Base-by-base conservation (phyloP, 2,329 filamentous ascomycete genomes). In the Pseudogymnoascus sp. region DNA sequence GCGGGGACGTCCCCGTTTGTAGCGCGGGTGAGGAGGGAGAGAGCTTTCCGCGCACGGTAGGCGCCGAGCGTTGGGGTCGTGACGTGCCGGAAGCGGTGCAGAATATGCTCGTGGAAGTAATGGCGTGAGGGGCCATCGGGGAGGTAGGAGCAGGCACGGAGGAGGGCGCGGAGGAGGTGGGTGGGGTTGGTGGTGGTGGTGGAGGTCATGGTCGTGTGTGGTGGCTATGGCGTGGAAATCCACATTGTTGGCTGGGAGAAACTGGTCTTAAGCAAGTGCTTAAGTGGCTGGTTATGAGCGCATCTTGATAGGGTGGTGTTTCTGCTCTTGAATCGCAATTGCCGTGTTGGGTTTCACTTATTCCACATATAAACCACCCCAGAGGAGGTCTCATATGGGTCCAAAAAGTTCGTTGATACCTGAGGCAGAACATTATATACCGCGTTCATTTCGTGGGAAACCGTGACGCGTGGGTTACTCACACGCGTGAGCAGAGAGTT, bases 111-210 rank as follows among this genome's bases (percentile, higher is more conserved):
- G 52, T 74, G 69, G 61, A 82, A 73, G 61, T 75, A 78, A 2
- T 74, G 71, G 39, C 78, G 78, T 63, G 81, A 81, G 39, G 79
- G 72, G 2, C 76, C 76, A 1, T 72, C 71, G 11, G 83, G 83
- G 2, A 87, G 79, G 69, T 88, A 88, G 29, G 81, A 80, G 39
- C 78, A 75, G 74, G 86, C 83, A 64, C 85, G 83, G 37, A 87
- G 80, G 21, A 87, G 74, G 63, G 83, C 78, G 62, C 85, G 80
- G 71, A 85, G 87, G 55, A 84, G 72, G 67, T 81, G 78, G 59
- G 29, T 59, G 16, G 23, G 55, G 55, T 37, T 37, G 55, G 55
- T 59, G 11, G 33, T 59, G 11, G 31, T 37, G 33, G 19, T 8
- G 16, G 31, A 37, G 31, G 55, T 38, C 33, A 39, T 59, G 37